Base-by-base conservation (phyloP, 164 flowering plant genomes). In the Berberis thunbergii region DNA sequence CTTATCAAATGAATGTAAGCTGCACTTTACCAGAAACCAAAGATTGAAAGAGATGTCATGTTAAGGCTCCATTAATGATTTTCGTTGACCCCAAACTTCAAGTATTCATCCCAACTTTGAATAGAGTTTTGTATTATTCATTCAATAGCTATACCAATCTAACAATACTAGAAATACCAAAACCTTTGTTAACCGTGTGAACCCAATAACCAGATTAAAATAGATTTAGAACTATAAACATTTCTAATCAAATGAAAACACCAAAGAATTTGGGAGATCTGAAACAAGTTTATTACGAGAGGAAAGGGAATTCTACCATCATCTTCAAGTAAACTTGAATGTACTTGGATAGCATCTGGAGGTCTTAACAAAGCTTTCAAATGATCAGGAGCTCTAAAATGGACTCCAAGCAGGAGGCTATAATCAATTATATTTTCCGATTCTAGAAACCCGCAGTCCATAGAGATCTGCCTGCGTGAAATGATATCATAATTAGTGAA, bases 301-400 rank as follows among this genome's bases (percentile, higher is more conserved):
- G 61, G 59, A 59, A 71, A 59, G 68, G 41, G 54, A 73, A 6
- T 54, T 59, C 44, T 78, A 85, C 88, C 84, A 68, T 81, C 79
- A 68, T 57, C 69, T 38, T 65, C 54, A 65, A 62, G 59, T 26
- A 72, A 54, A 59, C 11, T 73, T 53, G 73, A 79, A 65, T 39
- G 66, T 59, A 44, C 63, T 5, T 67, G 67, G 59, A 57, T 57
- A 38, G 77, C 59, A 67, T 68, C 77, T 10, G 83, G 72, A 57
- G 76, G 64, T 70, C 81, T 84, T 59, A 73, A 67, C 43, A 78
- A 59, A 46, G 77, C 70, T 68, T 65, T 86, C 75, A 88, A 77
- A 74, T 83, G 83, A 68, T 80, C 84, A 49, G 98, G 98, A 68
- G 96, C 97, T 76, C 96, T 79, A 75, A 90, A 93, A 76, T 93